Base-by-base conservation (phyloP, 306 rosid species). In the Pterocarpus macrocarpus region DNA sequence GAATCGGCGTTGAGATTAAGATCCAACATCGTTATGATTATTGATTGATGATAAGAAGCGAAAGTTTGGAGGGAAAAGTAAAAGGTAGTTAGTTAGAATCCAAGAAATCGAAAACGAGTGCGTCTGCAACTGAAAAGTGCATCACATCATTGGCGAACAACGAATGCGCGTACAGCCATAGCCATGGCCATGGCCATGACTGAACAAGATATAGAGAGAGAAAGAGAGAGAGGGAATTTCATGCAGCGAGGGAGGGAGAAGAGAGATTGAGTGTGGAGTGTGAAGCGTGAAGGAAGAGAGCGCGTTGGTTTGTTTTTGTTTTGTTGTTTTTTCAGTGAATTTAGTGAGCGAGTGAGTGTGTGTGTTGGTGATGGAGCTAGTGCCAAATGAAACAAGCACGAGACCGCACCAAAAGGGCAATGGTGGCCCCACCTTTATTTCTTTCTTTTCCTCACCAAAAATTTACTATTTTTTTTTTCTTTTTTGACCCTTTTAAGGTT, bases 1-100 rank as follows among this genome's bases (percentile, higher is more conserved):
- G 67, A 82, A 53, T 62, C 85, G 44, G 85, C 85, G 87, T 66
- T 81, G 84, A 92, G 94, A 80, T 91, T 94, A 79, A 92, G 97
- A 92, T 94, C 97, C 89, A 94, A 80, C 97, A 94, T 94, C 78
- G 83, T 30, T 78, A 2, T 47, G 53, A 47, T 1, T 1, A 5
- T 50, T 47, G 28, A 1, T 22, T 22, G 28, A 22, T 9, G 53
- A 4, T 55, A 30, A 47, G 9, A 4, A 47, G 53, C 53, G 3
- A 28, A 56, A 10, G 59, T 78, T 76, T 73, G 74, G 79, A 86
- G 64, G 84, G 68, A 74, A 79, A 38, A 22, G 64, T 63, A 55
- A 55, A 70, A 75, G 35, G 39, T 15, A 65, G 82, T 47, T 65
- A 71, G 84, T 55, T 66, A 55, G 61, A 55, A 55, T 16, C 58